Conservation (phyloP, 1,284 basidiomycete species). For the Moesziomyces globuligerus region DNA sequence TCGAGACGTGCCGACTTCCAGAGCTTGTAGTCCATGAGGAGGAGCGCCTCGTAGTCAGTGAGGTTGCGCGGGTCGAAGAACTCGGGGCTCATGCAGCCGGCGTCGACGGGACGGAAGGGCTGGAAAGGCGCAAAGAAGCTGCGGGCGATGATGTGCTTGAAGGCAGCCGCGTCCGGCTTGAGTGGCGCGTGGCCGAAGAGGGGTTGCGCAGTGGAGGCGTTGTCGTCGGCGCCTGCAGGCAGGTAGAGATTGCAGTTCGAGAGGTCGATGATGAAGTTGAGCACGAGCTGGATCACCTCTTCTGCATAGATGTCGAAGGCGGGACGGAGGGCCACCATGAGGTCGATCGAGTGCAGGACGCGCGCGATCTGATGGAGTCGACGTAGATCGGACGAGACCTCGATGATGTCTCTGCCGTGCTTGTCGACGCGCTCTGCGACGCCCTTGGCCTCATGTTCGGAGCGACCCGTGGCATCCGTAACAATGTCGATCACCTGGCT, state of each 20-base stretch:
- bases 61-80: conserved; percentile 59
- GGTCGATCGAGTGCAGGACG: conserved; percentile 84
- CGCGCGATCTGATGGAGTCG: conserved; percentile 82
- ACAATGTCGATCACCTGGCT: conserved; percentile 82
- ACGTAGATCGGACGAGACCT: conserved; percentile 77
- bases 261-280: conserved; percentile 60
- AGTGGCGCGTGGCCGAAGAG: conserved; percentile 23
- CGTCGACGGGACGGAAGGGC: conserved; percentile 29
- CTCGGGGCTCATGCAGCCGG: conserved; percentile 53
- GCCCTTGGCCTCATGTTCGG: conserved; percentile 71
- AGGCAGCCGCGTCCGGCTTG: conserved; percentile 47
- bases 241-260: conserved; percentile 58
- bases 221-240: not conserved
- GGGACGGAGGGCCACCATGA: conserved; percentile 88
- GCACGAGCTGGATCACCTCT: conserved; percentile 75
- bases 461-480: conserved; percentile 50
- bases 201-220: not conserved
- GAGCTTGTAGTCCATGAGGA: conserved; percentile 63
- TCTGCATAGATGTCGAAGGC: conserved; percentile 91
- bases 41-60: conserved; percentile 57
- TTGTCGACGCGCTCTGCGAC: conserved; percentile 80
- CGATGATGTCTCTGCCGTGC: conserved; percentile 82
- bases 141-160: conserved; percentile 54
- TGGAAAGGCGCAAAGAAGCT: conserved; percentile 53
- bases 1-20: conserved; percentile 72